Base-by-base conservation (phyloP, 495 filamentous ascomycete genomes). In the Astrothelium macrocarpum region DNA sequence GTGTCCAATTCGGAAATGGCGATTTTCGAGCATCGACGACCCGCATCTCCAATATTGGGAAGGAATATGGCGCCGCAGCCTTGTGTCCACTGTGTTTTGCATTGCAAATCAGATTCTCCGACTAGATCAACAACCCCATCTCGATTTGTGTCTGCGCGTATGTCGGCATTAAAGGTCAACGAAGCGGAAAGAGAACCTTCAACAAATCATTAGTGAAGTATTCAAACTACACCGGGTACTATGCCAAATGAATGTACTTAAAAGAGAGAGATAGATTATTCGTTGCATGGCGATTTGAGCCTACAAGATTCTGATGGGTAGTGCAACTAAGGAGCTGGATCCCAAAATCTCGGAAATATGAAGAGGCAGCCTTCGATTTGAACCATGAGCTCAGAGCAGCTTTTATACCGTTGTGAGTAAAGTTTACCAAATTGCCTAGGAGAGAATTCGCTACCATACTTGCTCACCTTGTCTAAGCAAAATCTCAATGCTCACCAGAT, bases 171-270 rank as follows among this genome's bases (percentile, higher is more conserved):
- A 20, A 11, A 49, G 7, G 43, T 18, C 3, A 20, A 20, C 11
- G 43, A 49, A 10, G 18, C 43, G 43, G 43, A 49, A 18, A 49
- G n/a, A 20, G n/a, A 49, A 18, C 26, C 26, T 32, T 12, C 28
- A 45, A 11, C 66, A 46, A 65, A n/a, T 32, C 7, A 56, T 25
- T 5, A 39, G 34, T n/a, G n/a, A n/a, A n/a, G n/a, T n/a, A n/a
- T n/a, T n/a, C n/a, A n/a, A n/a, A n/a, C n/a, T n/a, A n/a, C n/a
- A n/a, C n/a, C n/a, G n/a, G n/a, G n/a, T n/a, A n/a, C n/a, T n/a
- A n/a, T n/a, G n/a, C n/a, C n/a, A n/a, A n/a, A n/a, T n/a, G n/a
- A 39, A 49, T 18, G 9, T 49, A 49, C 43, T 18, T 11, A 49
- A 49, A 49, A 49, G 16, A 16, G 36, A 5, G 36, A 7, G 16